Base-by-base conservation (phyloP, 441 rosid genomes). In the Brassica balearica region DNA sequence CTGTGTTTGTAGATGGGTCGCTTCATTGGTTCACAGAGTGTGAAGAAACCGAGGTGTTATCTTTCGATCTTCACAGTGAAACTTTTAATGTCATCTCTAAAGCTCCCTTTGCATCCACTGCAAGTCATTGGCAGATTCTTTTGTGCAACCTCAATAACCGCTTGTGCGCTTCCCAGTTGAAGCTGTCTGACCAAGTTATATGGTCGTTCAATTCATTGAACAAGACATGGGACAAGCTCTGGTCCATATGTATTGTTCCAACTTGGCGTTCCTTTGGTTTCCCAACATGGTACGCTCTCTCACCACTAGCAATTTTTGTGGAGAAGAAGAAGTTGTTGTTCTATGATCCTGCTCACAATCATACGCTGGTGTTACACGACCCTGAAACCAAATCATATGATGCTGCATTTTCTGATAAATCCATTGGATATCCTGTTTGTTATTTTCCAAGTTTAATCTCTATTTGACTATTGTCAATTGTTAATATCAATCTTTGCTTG, bases 391-490 rank as follows among this genome's bases (percentile, higher is more conserved):
- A 32, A 55, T 70, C 65, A 6, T 55, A 29, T 68, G 8, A 51
- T 51, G 43, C 8, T 51, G 72, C 43, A 2, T 68, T n/a, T 22
- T 27, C 61, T 51, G 43, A 20, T 69, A 0, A 25, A 15, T 8
- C 23, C 43, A 51, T 69, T 3, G 25, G 25, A 9, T 25, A 7
- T 3, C 72, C 14, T 46, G 22, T 68, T 25, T 68, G 72, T 48
- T 68, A 51, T 48, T 48, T 25, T 20, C 38, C 9, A 11, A 68
- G 72, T 68, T 68, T 68, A 51, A 51, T 68, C 60, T 48, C 72
- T 25, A 9, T 69, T 69, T 27, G 41, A 48, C 14, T 48, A 7
- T 23, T 48, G 19, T 67, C 36, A 14, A 64, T 34, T 36, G 27
- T 61, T 41, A 9, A 10, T 41, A 41, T 3, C 29, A 64, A 65